Evolutionary conservation across 768 basidiomycete genomes (phyloP).

Genomic region (Leccinum disarticulatum): DNA sequence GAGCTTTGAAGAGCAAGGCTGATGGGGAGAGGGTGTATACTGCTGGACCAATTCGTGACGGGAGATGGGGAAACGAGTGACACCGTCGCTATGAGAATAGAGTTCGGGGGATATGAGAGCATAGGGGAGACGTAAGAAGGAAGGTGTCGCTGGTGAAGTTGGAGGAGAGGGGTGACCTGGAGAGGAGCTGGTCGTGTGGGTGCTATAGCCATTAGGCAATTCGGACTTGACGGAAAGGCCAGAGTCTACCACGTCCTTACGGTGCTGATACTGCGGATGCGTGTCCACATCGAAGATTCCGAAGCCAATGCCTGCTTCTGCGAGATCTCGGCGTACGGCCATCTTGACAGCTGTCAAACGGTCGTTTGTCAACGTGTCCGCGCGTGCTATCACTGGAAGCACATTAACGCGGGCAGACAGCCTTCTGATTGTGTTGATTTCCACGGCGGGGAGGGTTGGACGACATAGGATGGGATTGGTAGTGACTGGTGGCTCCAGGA

Average conservation of each 20-base stretch:
- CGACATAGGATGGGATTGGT: conserved; percentile 68
- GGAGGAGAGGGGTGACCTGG: conserved; percentile 60
- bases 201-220: conserved; percentile 50
- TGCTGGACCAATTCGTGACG: conserved; percentile 74
- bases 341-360: conserved; percentile 76
- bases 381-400: conserved; percentile 80
- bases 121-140: conserved; percentile 72
- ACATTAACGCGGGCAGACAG: conserved; percentile 84
- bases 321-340: conserved; percentile 78
- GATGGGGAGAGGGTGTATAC: conserved; percentile 61
- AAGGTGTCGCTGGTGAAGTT: conserved; percentile 60
- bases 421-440: conserved; percentile 77
- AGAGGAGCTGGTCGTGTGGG: conserved; percentile 50
- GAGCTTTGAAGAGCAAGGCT: conserved; percentile 44
- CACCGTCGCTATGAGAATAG: conserved; percentile 83
- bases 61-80: conserved; percentile 52
- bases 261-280: conserved; percentile 47
- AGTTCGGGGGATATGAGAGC: conserved; percentile 81
- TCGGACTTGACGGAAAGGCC: conserved; percentile 48
- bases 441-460: conserved; percentile 64
- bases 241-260: conserved; percentile 44
- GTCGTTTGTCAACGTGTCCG: conserved; percentile 80
- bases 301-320: conserved; percentile 83
- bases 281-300: conserved; percentile 83
- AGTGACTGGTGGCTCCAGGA: conserved; percentile 76